phyloP scores from a whole-genome alignment of 441 rosid genomes.

The Omphalea diandra region DNA sequence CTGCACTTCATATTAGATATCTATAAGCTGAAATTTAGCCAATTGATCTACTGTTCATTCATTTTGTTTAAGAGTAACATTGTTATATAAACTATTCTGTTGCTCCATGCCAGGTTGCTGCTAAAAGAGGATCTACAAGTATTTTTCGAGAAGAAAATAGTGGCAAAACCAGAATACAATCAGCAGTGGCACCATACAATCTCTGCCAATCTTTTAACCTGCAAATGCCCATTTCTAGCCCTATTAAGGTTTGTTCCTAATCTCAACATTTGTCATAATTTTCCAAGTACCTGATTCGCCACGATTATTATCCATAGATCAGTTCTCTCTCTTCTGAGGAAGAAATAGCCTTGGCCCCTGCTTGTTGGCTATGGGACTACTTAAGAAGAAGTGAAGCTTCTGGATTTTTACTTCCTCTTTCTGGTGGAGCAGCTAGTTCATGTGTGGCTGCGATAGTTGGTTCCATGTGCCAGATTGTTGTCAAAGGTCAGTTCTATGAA shows the following conservation, averaged over 20 bases:
- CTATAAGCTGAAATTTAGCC: background rate
- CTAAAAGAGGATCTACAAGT: constrained; percentile 83
- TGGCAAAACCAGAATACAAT: constrained; percentile 56
- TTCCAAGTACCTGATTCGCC: constrained; percentile 3
- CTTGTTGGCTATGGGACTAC: constrained; percentile 99
- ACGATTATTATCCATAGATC: constrained; percentile 42
- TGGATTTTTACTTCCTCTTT: constrained; percentile 94
- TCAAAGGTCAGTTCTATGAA: constrained; percentile 57
- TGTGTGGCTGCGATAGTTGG: constrained; percentile 98
- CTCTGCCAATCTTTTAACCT: constrained; percentile 72
- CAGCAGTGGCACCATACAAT: constrained; percentile 60
- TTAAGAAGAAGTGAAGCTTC: constrained; percentile 96
- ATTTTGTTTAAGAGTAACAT: too few species aligned
- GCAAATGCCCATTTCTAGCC: constrained; percentile 66
- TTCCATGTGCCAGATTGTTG: constrained; percentile 96
- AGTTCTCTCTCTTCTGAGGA: constrained; percentile 83
- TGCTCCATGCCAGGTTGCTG: constrained; percentile 69
- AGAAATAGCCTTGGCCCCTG: constrained; percentile 92
- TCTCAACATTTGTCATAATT: background rate
- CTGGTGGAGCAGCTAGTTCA: constrained; percentile 97
- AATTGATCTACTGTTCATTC: too few species aligned
- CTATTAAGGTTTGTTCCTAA: constrained; percentile 53
- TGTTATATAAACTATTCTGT: constrained; percentile 12
- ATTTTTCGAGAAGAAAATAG: constrained; percentile 90
- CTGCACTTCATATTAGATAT: constrained; percentile 12